Evolutionary conservation across 345 rosid genomes (phyloP), one percentile per base, ranked within the genome.

Genomic region (Aquilaria malaccensis): DNA sequence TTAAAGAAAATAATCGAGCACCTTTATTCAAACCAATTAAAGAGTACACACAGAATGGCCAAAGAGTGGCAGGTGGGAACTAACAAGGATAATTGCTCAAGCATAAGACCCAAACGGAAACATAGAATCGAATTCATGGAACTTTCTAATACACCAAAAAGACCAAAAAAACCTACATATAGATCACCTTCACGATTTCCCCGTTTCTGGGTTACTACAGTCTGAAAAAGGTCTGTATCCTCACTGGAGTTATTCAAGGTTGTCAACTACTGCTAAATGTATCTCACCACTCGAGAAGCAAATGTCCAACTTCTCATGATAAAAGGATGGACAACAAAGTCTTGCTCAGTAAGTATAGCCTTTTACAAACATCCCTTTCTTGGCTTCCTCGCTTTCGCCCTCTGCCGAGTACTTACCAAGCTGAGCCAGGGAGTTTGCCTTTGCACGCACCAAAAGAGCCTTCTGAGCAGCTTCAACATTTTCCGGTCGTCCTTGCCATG

Each of bases 401-500:
- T 81, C 85, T 0, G 83, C 95, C 2, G 94, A 82, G 82, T 89
- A 93, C 72, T 73, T 87, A 9, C 98, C 98, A 0, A 89, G 97
- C 83, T 93, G 97, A 3, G 97, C 98, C 71, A 87, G 74, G 30
- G 98, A 93, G 75, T 93, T 93, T 2, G 98, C 97, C 81, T 87
- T 90, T 61, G 97, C 96, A 52, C 99, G 89, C 43, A 87, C 87
- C 87, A 93, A 72, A 43, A 93, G 90, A 4, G 97, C 73, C 84
- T 78, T 90, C 67, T 90, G 94, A 10, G 88, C 90, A 55, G 88
- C 95, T 76, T 84, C 86, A 2, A 84, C 70, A 48, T 79, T 93
- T 74, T 93, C 97, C 0, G 87, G 90, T 1, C 15, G 78, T 60
- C 99, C 99, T 78, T 93, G 88, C 99, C 99, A 93, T 64, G 97